Conservation (phyloP, 768 basidiomycete genomes). For the Suillus subaureus region DNA sequence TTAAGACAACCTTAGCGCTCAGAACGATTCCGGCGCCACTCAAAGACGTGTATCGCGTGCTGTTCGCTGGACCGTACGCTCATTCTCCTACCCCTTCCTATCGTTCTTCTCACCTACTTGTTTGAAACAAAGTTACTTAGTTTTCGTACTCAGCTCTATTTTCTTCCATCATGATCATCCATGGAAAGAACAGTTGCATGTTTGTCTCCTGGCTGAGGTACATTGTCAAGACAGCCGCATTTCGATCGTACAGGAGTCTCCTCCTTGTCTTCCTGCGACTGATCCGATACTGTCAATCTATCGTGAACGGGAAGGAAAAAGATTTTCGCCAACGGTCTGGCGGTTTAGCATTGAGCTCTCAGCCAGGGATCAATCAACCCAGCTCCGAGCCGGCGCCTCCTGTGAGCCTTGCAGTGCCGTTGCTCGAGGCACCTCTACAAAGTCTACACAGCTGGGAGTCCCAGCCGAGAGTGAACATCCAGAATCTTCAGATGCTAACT, state of each 20-base stretch:
- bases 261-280: background rate
- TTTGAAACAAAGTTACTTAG: background rate
- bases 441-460: too few relatives aligned
- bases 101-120: background rate
- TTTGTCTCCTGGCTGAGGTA: background rate
- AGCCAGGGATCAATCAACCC: background rate
- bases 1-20: background rate
- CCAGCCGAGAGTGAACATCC: background rate
- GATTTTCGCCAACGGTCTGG: background rate
- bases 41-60: too few relatives aligned
- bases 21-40: background rate
- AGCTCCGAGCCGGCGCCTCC: background rate
- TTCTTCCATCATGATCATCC: background rate
- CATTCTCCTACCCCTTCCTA: background rate
- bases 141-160: background rate
- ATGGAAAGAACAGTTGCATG: background rate
- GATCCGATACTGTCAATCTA: background rate
- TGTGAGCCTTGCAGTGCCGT: background rate
- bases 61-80: background rate
- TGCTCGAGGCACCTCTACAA: conserved; percentile 1
- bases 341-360: background rate
- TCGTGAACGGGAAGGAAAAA: background rate
- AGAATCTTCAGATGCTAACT: background rate
- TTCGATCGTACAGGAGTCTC: background rate
- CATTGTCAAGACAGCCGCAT: background rate